phyloP scores from a whole-genome alignment of 768 basidiomycete species.

The Epithele typhae region DNA sequence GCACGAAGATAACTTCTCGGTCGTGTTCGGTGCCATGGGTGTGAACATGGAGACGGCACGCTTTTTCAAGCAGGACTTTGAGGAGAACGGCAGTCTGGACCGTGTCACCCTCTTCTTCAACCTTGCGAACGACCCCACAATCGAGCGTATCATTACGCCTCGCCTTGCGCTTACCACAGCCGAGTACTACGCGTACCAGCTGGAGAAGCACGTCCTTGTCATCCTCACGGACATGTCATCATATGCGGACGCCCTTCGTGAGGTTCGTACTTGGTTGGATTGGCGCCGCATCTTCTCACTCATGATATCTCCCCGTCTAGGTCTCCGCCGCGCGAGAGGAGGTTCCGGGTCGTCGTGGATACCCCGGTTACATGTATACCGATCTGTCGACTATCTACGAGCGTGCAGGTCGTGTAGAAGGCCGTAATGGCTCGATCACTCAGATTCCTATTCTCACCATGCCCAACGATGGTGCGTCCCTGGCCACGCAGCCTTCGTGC shows the following conservation, averaged over 20 bases:
- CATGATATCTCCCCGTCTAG: conserved; percentile 30
- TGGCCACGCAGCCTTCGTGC: neutral
- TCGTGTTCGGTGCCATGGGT: conserved; percentile 99
- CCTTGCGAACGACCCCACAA: conserved; percentile 97
- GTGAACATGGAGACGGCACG: conserved; percentile 99
- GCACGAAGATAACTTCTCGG: conserved; percentile 99
- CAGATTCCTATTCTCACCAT: conserved; percentile 99
- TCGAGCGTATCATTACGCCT: conserved; percentile 99
- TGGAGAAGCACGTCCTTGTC: conserved; percentile 99
- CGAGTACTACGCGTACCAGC: conserved; percentile 98
- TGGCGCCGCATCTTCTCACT: conserved; percentile 1
- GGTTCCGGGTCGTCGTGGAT: conserved; percentile 98
- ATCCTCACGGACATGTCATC: conserved; percentile 99
- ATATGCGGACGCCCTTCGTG: conserved; percentile 94
- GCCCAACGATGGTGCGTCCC: conserved; percentile 90
- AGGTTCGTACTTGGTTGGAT: conserved; percentile 47
- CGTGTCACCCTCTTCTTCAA: conserved; percentile 98
- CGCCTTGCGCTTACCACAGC: conserved; percentile 97
- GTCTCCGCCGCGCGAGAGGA: conserved; percentile 99
- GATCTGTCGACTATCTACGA: conserved; percentile 99
- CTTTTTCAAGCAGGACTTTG: conserved; percentile 99
- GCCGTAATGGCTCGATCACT: conserved; percentile 97
- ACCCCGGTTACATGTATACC: conserved; percentile 98
- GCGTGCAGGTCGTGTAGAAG: conserved; percentile 96
- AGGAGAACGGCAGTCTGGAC: conserved; percentile 96